These are phyloP conservation scores for Suhomyces yuchorum DNA, from an alignment of 1,139 yeast species.

Conservation along the genomic window DNA sequence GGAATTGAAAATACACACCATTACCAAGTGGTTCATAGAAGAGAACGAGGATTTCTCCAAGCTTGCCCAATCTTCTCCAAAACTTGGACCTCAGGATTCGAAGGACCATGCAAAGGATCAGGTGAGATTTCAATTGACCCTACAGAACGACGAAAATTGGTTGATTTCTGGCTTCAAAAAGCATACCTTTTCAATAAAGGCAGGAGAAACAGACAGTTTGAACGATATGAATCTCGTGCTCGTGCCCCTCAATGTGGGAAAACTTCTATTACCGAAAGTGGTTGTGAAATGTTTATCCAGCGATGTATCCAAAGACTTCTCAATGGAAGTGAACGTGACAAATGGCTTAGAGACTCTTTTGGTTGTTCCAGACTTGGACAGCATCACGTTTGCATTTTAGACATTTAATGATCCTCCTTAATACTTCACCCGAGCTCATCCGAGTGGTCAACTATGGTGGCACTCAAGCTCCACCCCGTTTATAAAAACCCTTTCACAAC, in stretches of 20 bases:
- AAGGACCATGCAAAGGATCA: not conserved
- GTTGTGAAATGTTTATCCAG: slow-evolving; percentile 42
- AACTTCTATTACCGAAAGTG: slow-evolving; percentile 65
- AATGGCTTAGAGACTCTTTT: slow-evolving; percentile 70
- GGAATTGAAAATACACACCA: slow-evolving; percentile 46
- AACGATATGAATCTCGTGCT: slow-evolving; percentile 46
- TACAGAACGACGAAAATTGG: slow-evolving; percentile 58
- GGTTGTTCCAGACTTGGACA: slow-evolving; percentile 72
- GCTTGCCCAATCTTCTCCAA: slow-evolving; percentile 33
- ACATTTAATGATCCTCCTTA: not conserved
- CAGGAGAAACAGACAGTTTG: slow-evolving; percentile 14
- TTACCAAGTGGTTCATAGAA: slow-evolving; percentile 43
- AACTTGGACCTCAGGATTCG: not conserved
- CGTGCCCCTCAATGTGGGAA: slow-evolving; percentile 78
- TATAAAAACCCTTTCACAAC: not conserved
- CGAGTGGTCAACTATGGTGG: not conserved
- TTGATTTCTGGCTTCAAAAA: slow-evolving; percentile 64
- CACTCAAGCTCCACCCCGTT: not conserved
- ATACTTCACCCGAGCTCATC: not conserved
- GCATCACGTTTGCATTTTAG: slow-evolving; percentile 60
- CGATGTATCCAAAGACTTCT: slow-evolving; percentile 30
- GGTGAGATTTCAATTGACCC: slow-evolving; percentile 29
- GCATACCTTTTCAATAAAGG: slow-evolving; percentile 45
- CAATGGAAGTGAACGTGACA: slow-evolving; percentile 62
- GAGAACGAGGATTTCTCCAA: slow-evolving; percentile 19